Percentiles rank a stretch among this genome's conserved stretches.
These are phyloP conservation scores for Pseudogymnoascus sp. DNA, from an alignment of 2,329 filamentous ascomycete species.

Conservation along the genomic window DNA sequence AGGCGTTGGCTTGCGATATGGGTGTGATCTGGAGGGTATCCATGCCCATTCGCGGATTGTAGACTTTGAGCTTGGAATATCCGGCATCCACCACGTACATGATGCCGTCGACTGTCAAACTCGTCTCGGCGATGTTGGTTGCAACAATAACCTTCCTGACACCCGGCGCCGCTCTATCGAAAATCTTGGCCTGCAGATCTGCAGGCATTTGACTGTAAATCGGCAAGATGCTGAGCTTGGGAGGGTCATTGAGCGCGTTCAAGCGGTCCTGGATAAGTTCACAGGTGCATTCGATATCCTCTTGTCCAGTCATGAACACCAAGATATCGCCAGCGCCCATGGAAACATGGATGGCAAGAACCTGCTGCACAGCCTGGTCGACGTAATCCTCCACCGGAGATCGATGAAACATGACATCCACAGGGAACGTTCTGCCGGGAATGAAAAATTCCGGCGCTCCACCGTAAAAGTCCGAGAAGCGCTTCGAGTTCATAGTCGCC, in stretches of 20 bases:
- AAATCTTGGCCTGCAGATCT: constrained; percentile 95
- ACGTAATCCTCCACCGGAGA: constrained; percentile 97
- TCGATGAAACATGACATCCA: constrained; percentile 91
- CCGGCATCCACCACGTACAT: constrained; percentile 98
- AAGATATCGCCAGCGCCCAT: constrained; percentile 89
- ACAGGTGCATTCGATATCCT: constrained; percentile 96
- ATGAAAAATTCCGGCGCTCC: constrained; percentile 96
- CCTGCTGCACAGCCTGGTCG: constrained; percentile 91
- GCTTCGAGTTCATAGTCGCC: constrained; percentile 95
- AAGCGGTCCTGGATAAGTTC: constrained; percentile 84
- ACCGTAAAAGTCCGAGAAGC: constrained; percentile 92
- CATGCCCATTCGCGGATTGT: constrained; percentile 99
- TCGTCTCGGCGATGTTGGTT: constrained; percentile 97
- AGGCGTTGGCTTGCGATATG: constrained; percentile 92
- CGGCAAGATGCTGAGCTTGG: constrained; percentile 86
- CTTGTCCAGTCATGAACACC: constrained; percentile 98
- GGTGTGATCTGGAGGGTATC: constrained; percentile 96
- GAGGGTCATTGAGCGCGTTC: constrained; percentile 83
- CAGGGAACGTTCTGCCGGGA: constrained; percentile 89
- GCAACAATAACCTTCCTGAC: constrained; percentile 97
- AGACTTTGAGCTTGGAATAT: constrained; percentile 96
- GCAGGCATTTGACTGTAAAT: constrained; percentile 99
- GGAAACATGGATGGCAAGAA: constrained; percentile 90
- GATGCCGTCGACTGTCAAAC: constrained; percentile 94
- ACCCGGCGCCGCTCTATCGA: constrained; percentile 80